A percentile compares a stretch with the other conserved stretches of the same genome.
phyloP scores from a whole-genome alignment of 768 basidiomycete genomes.

The Coprinellus micaceus region DNA sequence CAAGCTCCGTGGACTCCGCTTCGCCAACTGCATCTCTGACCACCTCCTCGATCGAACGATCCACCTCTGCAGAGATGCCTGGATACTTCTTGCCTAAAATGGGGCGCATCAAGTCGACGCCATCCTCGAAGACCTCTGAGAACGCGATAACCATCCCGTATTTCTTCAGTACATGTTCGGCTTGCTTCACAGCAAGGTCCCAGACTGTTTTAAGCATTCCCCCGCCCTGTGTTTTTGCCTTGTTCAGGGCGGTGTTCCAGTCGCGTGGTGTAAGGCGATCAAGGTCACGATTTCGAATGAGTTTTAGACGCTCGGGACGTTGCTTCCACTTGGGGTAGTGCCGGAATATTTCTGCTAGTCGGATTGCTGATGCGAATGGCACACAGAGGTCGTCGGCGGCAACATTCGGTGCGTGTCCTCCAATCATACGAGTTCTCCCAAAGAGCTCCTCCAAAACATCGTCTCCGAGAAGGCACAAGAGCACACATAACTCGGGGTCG shows the following conservation, averaged over 20 bases:
- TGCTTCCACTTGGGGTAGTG: conserved; percentile 19
- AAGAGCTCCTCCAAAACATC: conserved; percentile 28
- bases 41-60: conserved; percentile 15
- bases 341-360: conserved; percentile 16
- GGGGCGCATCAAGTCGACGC: conserved; percentile 22
- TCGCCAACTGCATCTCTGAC: background rate
- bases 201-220: no score
- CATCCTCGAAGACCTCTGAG: conserved; percentile 1
- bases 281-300: conserved; percentile 14
- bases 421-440: conserved; percentile 23
- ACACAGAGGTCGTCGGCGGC: conserved; percentile 14
- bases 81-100: conserved; percentile 24
- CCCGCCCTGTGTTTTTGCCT: background rate
- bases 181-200: background rate
- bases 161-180: background rate
- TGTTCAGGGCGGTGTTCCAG: conserved; percentile 12
- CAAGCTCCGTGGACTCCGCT: no score
- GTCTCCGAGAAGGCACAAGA: conserved; percentile 21
- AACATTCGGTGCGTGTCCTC: conserved; percentile 19
- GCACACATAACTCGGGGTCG: conserved; percentile 16
- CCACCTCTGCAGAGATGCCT: conserved; percentile 22
- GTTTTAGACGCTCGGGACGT: conserved; percentile 17
- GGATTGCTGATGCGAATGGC: conserved; percentile 17
- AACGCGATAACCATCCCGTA: background rate
- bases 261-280: conserved; percentile 24